Evolutionary conservation across 208 protist species (phyloP).

Genomic region (Tritrichomonas foetus): DNA sequence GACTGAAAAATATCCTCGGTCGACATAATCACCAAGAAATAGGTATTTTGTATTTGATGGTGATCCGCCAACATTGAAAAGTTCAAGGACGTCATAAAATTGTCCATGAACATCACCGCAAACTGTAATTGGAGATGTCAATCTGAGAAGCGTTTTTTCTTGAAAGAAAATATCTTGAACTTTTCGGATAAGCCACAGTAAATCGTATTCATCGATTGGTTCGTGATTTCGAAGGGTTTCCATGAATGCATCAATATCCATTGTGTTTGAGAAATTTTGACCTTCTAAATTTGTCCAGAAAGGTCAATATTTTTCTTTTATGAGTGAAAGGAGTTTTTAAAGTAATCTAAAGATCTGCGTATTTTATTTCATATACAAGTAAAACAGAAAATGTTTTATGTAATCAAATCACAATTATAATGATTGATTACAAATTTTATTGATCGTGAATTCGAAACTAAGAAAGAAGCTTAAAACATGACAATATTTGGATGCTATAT

Average conservation of each 20-base stretch:
- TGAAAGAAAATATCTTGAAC: constrained; percentile 8
- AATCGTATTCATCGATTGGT: not conserved
- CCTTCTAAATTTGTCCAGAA: too few relatives aligned
- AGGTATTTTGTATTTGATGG: constrained; percentile 92
- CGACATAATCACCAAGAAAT: constrained; percentile 73
- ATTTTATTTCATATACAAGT: too few relatives aligned
- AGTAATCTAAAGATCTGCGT: too few relatives aligned
- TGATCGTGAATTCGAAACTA: too few relatives aligned
- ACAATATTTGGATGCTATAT: too few relatives aligned
- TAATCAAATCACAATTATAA: too few relatives aligned
- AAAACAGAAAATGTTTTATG: too few relatives aligned
- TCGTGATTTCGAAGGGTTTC: not conserved
- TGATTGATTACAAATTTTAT: too few relatives aligned
- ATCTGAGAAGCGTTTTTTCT: constrained; percentile 47
- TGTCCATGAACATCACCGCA: constrained; percentile 42
- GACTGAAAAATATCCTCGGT: constrained; percentile 57
- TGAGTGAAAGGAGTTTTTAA: too few relatives aligned
- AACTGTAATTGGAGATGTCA: constrained; percentile 47
- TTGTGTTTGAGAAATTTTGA: too few relatives aligned
- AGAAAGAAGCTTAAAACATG: too few relatives aligned
- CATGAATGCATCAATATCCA: not conserved
- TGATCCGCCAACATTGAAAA: constrained; percentile 64
- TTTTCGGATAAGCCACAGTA: not conserved
- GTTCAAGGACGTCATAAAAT: constrained; percentile 70
- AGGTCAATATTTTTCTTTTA: too few relatives aligned